Conservation (phyloP, 2,329 filamentous ascomycete species). For the Exophiala xenobiotica region DNA sequence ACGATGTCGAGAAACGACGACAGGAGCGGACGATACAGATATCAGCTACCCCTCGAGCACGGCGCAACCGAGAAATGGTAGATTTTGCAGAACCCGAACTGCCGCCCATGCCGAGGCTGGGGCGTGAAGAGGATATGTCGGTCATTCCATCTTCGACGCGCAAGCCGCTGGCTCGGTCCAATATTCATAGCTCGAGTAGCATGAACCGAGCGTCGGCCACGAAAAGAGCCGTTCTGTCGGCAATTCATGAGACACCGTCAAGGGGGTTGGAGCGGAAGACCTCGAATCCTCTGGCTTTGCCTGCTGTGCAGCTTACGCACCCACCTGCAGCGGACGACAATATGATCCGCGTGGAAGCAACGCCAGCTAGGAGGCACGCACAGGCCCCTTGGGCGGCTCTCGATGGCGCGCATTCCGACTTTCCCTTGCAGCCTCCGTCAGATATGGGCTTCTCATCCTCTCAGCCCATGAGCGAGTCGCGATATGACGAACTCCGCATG, state of each 20-base stretch:
- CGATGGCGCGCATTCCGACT: conserved; percentile 1
- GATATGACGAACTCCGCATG: conserved; percentile 22
- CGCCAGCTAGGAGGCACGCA: no score
- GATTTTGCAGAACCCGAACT: conserved; percentile 19
- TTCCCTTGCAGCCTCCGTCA: conserved; percentile 18
- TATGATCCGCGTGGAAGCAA: no score
- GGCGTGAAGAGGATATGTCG: conserved; percentile 9
- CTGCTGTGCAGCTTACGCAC: no score
- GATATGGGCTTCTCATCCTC: conserved; percentile 34
- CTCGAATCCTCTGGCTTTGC: conserved; percentile 23
- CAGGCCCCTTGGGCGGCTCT: no score
- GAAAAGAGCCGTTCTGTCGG: conserved; percentile 28
- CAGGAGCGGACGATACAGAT: conserved; percentile 47
- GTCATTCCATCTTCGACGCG: conserved; percentile 34
- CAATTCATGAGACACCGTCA: conserved; percentile 43
- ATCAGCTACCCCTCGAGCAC: conserved; percentile 48
- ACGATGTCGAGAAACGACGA: conserved; percentile 43
- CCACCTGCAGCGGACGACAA: no score
- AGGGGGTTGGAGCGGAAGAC: conserved; percentile 34
- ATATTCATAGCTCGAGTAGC: conserved; percentile 17
- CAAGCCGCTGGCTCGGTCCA: conserved; percentile 27
- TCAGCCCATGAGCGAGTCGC: conserved; percentile 15
- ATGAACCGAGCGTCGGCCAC: conserved; percentile 20
- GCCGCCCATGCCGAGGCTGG: conserved; percentile 17
- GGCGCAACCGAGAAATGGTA: conserved; percentile 35